Base-by-base conservation (phyloP, 2,329 filamentous ascomycete species). In the Trichoderma citrinoviride region DNA sequence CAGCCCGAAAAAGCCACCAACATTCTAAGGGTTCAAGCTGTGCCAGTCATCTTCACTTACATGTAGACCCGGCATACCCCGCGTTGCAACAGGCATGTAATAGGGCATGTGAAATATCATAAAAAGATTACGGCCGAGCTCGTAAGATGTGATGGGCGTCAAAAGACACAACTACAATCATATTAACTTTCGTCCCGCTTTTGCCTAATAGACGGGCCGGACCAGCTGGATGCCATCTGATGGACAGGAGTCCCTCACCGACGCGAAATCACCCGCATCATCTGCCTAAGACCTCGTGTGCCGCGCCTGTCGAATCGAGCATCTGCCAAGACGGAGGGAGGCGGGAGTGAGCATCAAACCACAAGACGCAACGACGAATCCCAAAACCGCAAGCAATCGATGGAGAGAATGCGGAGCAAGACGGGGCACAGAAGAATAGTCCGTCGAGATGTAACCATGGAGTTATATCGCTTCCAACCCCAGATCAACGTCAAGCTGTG, bases 181-280 rank as follows among this genome's bases (percentile, higher is more conserved):
- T 43, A 15, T 50, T 25, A 23, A 15, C 33, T 17, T 23, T 25
- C 15, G 15, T 5, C 25, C 49, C 43, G 55, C 55, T 60, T 61
- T 53, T 62, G 60, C 60, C 60, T 62, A 54, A 62, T 52, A 47
- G 17, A 61, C 37, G 41, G 33, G 33, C 17, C n/a, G 49, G 46
- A n/a, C 56, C 60, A 62, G 60, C 60, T 62, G 60, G 53, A 53
- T 54, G 23, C n/a, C 12, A 19, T 54, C 60, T 62, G 49, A 54
- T 62, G 46, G 60, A 62, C 12, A 37, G 44, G 40, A 54, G 2
- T 29, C 27, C n/a, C n/a, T 58, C 55, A n/a, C 55, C 41, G 47
- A 44, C n/a, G 60, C 41, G 40, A 46, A 40, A 57, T 21, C 49
- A 54, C 60, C 27, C 60, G 49, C 49, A 54, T 62, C 60, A 62